Conservation (phyloP, 1,284 basidiomycete genomes). For the Coniferiporia sulphurascens region DNA sequence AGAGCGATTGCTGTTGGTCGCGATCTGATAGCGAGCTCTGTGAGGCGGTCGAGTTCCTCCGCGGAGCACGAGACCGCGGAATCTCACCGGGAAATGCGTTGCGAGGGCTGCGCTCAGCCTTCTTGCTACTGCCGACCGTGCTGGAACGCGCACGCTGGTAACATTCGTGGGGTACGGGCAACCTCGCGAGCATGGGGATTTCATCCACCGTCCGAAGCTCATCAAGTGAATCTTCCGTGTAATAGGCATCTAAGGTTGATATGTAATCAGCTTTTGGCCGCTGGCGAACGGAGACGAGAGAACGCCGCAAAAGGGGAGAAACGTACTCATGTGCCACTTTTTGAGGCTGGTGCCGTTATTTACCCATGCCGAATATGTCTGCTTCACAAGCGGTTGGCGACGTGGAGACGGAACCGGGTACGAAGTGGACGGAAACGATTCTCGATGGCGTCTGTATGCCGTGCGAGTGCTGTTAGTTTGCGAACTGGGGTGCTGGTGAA, state of each 20-base stretch:
- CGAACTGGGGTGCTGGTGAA: neutral
- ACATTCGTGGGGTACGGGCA: constrained; percentile 52
- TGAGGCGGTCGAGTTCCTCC: constrained; percentile 17
- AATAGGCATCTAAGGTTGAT: constrained; percentile 56
- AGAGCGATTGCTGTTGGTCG: constrained; percentile 4
- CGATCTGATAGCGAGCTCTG: constrained; percentile 14
- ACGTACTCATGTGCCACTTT: constrained; percentile 21
- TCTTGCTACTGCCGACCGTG: constrained; percentile 9
- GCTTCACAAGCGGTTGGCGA: constrained; percentile 33
- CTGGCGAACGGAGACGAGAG: neutral
- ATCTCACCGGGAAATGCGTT: constrained; percentile 5
- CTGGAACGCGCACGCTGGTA: constrained; percentile 58
- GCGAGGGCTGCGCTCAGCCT: constrained; percentile 5
- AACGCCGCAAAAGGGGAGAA: neutral
- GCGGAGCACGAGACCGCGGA: constrained; percentile 9
- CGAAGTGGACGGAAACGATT: constrained; percentile 13
- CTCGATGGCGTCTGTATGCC: constrained; percentile 11
- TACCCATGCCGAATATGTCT: constrained; percentile 39
- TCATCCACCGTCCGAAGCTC: constrained; percentile 55
- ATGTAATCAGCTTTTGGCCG: neutral
- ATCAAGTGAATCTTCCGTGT: constrained; percentile 56
- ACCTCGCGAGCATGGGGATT: constrained; percentile 43
- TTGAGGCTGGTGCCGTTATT: constrained; percentile 17
- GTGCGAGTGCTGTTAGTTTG: neutral
- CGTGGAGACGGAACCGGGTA: constrained; percentile 15